Evolutionary conservation across 2,329 filamentous ascomycete genomes (phyloP).

Genomic region (Paraphaeosphaeria sporulosa): DNA sequence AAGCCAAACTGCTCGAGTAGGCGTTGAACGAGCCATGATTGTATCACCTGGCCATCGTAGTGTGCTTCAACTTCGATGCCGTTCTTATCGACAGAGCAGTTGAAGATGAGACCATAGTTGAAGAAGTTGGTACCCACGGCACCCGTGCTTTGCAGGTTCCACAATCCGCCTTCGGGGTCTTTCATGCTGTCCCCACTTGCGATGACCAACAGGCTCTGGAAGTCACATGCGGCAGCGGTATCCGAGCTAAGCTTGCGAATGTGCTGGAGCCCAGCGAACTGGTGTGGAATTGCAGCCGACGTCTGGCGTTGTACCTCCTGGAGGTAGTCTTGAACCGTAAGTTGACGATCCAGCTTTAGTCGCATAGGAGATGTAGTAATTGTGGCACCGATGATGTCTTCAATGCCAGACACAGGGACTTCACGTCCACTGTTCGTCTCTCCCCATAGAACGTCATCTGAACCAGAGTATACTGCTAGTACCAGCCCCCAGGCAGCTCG

Average conservation of each 20-base stretch:
- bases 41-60: conserved; percentile 38
- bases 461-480: conserved; percentile 55
- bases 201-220: conserved; percentile 58
- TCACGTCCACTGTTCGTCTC: conserved; percentile 50
- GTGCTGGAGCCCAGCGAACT: conserved; percentile 56
- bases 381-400: conserved; percentile 51
- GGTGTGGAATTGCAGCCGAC: conserved; percentile 38
- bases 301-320: conserved; percentile 38
- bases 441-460: conserved; percentile 58
- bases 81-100: conserved; percentile 32
- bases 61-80: conserved; percentile 38
- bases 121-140: conserved; percentile 46
- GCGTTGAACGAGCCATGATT: conserved; percentile 36
- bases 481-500: conserved; percentile 57
- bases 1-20: conserved; percentile 41
- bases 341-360: conserved; percentile 46
- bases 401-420: conserved; percentile 44
- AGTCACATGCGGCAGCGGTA: conserved; percentile 54
- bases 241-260: conserved; percentile 51
- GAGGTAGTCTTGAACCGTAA: conserved; percentile 35
- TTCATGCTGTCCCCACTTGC: conserved; percentile 39
- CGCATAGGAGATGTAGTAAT: conserved; percentile 54
- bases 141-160: conserved; percentile 42
- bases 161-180: conserved; percentile 37
- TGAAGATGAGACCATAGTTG: conserved; percentile 46